Evolutionary conservation across 495 filamentous ascomycete species (phyloP).

Genomic region (Xylaria telfairii): DNA sequence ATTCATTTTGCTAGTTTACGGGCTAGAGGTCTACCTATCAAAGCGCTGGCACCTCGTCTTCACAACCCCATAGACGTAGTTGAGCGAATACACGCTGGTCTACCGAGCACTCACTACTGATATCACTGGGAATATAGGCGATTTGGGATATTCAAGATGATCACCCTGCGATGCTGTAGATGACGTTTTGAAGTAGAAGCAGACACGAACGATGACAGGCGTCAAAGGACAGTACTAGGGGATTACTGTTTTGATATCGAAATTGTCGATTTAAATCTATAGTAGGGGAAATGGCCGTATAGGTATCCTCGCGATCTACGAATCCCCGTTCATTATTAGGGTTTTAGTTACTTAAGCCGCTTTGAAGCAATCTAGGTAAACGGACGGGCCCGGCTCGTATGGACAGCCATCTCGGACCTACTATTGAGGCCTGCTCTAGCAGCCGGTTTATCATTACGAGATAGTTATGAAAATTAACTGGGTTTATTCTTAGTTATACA

Average conservation of each 20-base stretch:
- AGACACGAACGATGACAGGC: not conserved
- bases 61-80: not conserved
- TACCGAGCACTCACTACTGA: not conserved
- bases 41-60: not conserved
- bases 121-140: not conserved
- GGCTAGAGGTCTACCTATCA: not conserved
- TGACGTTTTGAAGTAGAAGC: not conserved
- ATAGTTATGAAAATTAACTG: not conserved
- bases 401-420: not conserved
- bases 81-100: not conserved
- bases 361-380: not conserved
- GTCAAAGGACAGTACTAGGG: not conserved
- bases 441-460: not conserved
- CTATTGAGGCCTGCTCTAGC: not conserved
- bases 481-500: constrained; percentile 15
- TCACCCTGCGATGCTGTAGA: not conserved
- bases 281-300: not conserved
- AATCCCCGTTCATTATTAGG: not conserved
- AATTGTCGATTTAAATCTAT: not conserved
- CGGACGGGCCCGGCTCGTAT: not conserved
- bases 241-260: not conserved
- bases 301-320: not conserved
- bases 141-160: not conserved
- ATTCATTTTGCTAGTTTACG: not conserved
- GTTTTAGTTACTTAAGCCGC: not conserved